Percentiles rank a stretch among this genome's conserved stretches.
These are phyloP conservation scores for Fusarium albosuccineum DNA, from an alignment of 2,329 filamentous ascomycete genomes.

Conservation along the genomic window DNA sequence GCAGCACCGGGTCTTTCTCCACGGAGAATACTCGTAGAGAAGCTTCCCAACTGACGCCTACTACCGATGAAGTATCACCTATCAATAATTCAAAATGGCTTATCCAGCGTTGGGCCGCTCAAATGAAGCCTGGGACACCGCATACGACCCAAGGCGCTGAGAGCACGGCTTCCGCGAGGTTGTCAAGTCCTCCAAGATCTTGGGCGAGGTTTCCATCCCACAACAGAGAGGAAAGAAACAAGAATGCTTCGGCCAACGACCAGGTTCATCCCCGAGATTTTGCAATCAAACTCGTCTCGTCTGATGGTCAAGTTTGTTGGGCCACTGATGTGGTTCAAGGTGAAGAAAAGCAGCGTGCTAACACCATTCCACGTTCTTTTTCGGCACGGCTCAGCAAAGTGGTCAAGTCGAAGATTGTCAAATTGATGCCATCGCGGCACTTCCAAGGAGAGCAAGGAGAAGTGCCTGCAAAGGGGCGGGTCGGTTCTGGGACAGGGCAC, in stretches of 20 bases:
- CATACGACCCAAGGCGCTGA: background rate
- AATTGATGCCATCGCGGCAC: conserved; percentile 15
- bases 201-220: conserved; percentile 54
- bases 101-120: conserved; percentile 38
- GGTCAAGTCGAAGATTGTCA: conserved; percentile 38
- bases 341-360: conserved; percentile 9
- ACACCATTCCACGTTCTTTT: conserved; percentile 41
- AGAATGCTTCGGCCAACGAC: conserved; percentile 40
- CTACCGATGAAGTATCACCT: conserved; percentile 26
- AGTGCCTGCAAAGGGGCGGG: background rate
- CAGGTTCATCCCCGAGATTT: conserved; percentile 48
- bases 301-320: conserved; percentile 42
- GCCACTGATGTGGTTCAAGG: conserved; percentile 41
- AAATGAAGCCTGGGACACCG: conserved; percentile 26
- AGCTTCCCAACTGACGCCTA: conserved; percentile 26
- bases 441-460: conserved; percentile 8
- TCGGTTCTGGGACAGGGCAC: conserved; percentile 3
- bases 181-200: conserved; percentile 44
- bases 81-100: conserved; percentile 29
- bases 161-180: conserved; percentile 8
- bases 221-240: conserved; percentile 47
- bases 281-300: conserved; percentile 39
- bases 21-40: conserved; percentile 7
- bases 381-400: conserved; percentile 49
- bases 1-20: conserved; percentile 11